Conservation (phyloP, 345 rosid genomes). For the Carallia brachiata region DNA sequence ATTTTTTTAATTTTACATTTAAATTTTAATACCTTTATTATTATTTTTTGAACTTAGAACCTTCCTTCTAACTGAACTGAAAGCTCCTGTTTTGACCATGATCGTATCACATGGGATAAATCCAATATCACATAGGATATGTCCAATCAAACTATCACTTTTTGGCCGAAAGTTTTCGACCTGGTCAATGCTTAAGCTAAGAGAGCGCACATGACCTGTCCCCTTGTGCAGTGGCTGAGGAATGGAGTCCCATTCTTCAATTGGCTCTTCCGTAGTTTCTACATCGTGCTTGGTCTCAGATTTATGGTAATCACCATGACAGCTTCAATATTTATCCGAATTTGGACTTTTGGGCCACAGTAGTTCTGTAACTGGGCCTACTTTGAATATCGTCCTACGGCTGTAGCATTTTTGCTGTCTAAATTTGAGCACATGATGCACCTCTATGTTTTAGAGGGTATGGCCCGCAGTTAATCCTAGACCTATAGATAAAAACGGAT, state of each 20-base stretch:
- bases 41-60: no score
- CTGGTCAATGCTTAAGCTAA: constrained; percentile 16
- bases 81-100: no score
- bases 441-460: neutral
- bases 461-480: no score
- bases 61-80: no score
- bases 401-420: neutral
- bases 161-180: neutral
- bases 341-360: constrained; percentile 1
- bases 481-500: no score
- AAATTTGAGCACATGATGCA: constrained; percentile 3
- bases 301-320: neutral
- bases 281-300: constrained; percentile 24
- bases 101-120: neutral
- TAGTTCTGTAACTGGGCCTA: neutral
- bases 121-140: neutral
- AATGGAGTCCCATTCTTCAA: constrained; percentile 29
- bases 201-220: constrained; percentile 37
- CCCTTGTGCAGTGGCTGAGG: constrained; percentile 8
- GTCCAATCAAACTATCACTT: neutral
- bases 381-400: constrained; percentile 9
- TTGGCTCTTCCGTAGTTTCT: constrained; percentile 3
- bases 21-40: no score
- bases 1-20: no score
- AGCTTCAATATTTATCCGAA: neutral